Conservation (phyloP, 2,329 filamentous ascomycete species). For the Rugonectria rugulosa region DNA sequence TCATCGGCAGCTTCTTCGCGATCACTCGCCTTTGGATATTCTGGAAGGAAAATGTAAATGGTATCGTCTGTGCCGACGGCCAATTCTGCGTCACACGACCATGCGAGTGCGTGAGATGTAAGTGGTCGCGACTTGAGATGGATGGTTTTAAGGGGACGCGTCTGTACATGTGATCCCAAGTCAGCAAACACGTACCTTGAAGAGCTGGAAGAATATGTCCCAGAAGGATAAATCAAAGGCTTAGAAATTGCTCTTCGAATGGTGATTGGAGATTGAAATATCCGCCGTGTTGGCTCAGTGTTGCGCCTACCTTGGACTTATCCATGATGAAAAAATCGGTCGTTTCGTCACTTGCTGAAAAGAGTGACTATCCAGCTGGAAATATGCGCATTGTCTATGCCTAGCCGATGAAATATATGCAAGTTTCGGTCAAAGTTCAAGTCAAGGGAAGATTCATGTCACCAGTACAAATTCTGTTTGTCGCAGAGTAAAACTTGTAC, state of each 20-base stretch:
- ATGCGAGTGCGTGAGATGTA: slow-evolving; percentile 53
- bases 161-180: slow-evolving; percentile 37
- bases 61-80: slow-evolving; percentile 65
- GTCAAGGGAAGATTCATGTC: too few species aligned
- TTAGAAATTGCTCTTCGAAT: too few species aligned
- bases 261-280: not conserved
- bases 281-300: not conserved
- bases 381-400: not conserved
- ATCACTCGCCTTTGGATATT: slow-evolving; percentile 44
- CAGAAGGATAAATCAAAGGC: not conserved
- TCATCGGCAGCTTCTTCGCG: slow-evolving; percentile 39
- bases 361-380: not conserved
- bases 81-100: slow-evolving; percentile 66
- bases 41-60: slow-evolving; percentile 59
- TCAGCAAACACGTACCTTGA: slow-evolving; percentile 3
- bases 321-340: slow-evolving; percentile 29
- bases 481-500: too few species aligned
- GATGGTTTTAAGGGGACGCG: slow-evolving; percentile 57
- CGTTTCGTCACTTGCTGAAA: slow-evolving; percentile 4
- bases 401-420: too few species aligned
- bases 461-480: too few species aligned
- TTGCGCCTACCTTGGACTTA: slow-evolving; percentile 36
- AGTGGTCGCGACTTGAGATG: slow-evolving; percentile 53
- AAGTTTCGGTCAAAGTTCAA: too few species aligned
- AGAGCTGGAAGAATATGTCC: too few species aligned